A percentile compares a stretch with the other conserved stretches of the same genome.
phyloP scores from a whole-genome alignment of 768 basidiomycete genomes.

The Xerocomus spinulosus region DNA sequence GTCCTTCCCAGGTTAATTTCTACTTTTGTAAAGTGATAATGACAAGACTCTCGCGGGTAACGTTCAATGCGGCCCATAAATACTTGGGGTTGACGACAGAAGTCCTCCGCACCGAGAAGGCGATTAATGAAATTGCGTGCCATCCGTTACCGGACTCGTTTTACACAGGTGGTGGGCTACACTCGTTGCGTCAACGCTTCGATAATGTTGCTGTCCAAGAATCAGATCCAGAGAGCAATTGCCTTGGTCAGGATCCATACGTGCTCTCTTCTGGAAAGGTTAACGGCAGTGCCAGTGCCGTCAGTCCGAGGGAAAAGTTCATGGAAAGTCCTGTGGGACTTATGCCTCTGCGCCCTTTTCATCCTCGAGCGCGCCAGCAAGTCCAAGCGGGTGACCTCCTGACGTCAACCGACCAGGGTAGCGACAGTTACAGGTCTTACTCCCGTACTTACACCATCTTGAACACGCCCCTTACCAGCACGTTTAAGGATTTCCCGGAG shows the following conservation, averaged over 20 bases:
- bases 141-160: slow-evolving; percentile 90
- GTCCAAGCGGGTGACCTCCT: slow-evolving; percentile 78
- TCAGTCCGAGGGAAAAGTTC: slow-evolving; percentile 22
- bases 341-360: slow-evolving; percentile 19
- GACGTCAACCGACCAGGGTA: slow-evolving; percentile 48
- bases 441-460: slow-evolving; percentile 47
- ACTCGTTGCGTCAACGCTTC: slow-evolving; percentile 87
- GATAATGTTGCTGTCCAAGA: slow-evolving; percentile 47
- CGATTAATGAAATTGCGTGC: slow-evolving; percentile 94
- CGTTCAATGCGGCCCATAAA: slow-evolving; percentile 95
- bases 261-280: slow-evolving; percentile 19
- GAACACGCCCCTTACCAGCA: slow-evolving; percentile 44
- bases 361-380: slow-evolving; percentile 39
- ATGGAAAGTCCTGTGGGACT: slow-evolving; percentile 21
- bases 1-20: slow-evolving; percentile 9
- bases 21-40: slow-evolving; percentile 64
- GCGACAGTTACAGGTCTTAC: slow-evolving; percentile 43
- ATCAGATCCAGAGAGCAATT: slow-evolving; percentile 53
- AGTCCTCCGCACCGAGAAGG: slow-evolving; percentile 93
- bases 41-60: slow-evolving; percentile 94
- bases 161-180: slow-evolving; percentile 88
- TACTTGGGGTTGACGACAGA: slow-evolving; percentile 94
- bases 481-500: slow-evolving; percentile 25
- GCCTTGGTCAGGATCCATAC: slow-evolving; percentile 38
- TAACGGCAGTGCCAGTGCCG: slow-evolving; percentile 9